Conservation (phyloP, 139 green algal species). For the Bryopsis sp. region DNA sequence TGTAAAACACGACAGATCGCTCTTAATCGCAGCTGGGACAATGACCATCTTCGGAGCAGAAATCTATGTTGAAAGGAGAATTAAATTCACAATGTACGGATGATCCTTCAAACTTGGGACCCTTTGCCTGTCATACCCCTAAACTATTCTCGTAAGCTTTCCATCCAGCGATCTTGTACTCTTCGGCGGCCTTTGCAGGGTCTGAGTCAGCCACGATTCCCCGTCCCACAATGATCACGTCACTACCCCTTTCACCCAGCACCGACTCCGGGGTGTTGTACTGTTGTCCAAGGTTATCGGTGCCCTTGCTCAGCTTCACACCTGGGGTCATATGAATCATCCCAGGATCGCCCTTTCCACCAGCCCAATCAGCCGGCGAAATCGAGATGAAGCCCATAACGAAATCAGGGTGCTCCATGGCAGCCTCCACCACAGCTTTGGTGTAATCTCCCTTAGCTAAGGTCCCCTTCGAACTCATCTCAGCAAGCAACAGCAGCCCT, state of each 20-base stretch:
- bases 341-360: constrained; percentile 37
- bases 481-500: constrained; percentile 52
- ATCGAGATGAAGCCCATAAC: constrained; percentile 98
- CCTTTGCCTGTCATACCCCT: no score
- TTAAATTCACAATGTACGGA: no score
- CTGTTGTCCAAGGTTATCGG: constrained; percentile 93
- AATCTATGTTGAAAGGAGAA: no score
- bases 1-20: no score
- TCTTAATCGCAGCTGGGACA: no score
- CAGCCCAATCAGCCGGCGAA: constrained; percentile 72
- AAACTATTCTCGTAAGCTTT: constrained; percentile 54
- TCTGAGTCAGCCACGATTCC: constrained; percentile 72
- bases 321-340: constrained; percentile 98
- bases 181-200: constrained; percentile 31
- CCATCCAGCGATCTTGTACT: constrained; percentile 78
- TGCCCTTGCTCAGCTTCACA: constrained; percentile 80
- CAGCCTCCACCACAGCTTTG: constrained; percentile 63
- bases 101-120: no score
- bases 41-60: no score
- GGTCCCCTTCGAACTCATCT: constrained; percentile 93
- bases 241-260: constrained; percentile 72
- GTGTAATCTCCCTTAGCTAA: constrained; percentile 89
- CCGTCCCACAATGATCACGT: constrained; percentile 97
- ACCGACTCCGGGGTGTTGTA: constrained; percentile 91
- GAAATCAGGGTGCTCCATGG: constrained; percentile 75